These are phyloP conservation scores for Schizophyllum commune DNA, from an alignment of 1,284 basidiomycete species.

Conservation along the genomic window DNA sequence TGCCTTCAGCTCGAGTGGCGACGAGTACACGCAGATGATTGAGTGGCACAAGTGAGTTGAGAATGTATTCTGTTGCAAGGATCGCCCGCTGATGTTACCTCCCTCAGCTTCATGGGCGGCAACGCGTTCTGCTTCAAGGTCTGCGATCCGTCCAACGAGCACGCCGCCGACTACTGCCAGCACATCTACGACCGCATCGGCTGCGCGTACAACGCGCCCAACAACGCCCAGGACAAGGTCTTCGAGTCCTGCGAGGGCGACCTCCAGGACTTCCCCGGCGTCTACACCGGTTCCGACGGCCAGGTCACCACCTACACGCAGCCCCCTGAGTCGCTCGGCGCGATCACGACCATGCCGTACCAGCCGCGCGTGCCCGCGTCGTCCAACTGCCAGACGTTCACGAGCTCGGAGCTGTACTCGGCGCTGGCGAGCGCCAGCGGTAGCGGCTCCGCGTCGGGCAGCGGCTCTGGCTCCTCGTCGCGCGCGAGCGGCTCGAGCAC, in stretches of 20 bases:
- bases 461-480: neutral
- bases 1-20: conserved; percentile 36
- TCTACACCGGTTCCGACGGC: conserved; percentile 39
- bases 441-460: neutral
- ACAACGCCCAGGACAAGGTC: conserved; percentile 42
- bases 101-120: conserved; percentile 55
- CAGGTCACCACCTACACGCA: conserved; percentile 42
- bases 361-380: conserved; percentile 46
- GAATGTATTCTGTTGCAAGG: neutral
- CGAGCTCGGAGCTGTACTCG: conserved; percentile 43
- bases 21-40: conserved; percentile 38
- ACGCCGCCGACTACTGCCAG: conserved; percentile 47
- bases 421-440: conserved; percentile 13
- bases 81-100: conserved; percentile 1
- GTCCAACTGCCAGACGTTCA: conserved; percentile 53
- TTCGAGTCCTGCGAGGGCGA: conserved; percentile 61
- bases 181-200: conserved; percentile 64
- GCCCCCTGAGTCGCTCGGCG: conserved; percentile 50
- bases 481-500: neutral
- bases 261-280: conserved; percentile 48
- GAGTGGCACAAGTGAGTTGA: conserved; percentile 51
- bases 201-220: conserved; percentile 64
- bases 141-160: conserved; percentile 51
- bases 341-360: conserved; percentile 55
- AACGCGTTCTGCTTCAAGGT: conserved; percentile 43